These are phyloP conservation scores for Trypanosoma melophagium DNA, from an alignment of 208 protist species.

Conservation along the genomic window DNA sequence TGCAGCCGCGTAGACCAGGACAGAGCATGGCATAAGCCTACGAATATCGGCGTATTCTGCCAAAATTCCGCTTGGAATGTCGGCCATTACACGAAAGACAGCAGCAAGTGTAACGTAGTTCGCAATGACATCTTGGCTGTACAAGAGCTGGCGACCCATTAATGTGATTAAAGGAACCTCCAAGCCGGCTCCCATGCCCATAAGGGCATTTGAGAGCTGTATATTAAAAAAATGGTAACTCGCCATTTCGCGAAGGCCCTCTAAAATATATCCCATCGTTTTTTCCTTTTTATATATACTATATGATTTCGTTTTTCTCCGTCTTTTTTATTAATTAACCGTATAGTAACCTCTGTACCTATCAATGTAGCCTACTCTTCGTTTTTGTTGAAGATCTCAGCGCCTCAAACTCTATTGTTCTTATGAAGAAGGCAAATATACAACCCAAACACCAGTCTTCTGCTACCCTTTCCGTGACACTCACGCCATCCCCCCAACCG, in stretches of 20 bases:
- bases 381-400: no score
- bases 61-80: conserved; percentile 68
- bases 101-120: conserved; percentile 55
- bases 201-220: conserved; percentile 76
- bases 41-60: conserved; percentile 70
- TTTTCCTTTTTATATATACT: background rate
- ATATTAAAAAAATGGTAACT: conserved; percentile 68
- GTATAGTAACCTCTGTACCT: background rate
- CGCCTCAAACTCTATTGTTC: no score
- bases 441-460: no score
- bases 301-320: background rate
- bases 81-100: conserved; percentile 52
- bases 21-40: conserved; percentile 52
- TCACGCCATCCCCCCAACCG: no score
- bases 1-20: conserved; percentile 54
- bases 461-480: no score
- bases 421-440: no score
- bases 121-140: conserved; percentile 47
- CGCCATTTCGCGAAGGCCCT: conserved; percentile 10
- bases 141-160: conserved; percentile 56
- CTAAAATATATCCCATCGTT: conserved; percentile 16
- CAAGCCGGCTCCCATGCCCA: conserved; percentile 66
- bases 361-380: no score
- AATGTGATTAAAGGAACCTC: conserved; percentile 77
- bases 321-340: background rate